phyloP scores from a whole-genome alignment of 1,139 yeast genomes.

The Candida albicans region DNA sequence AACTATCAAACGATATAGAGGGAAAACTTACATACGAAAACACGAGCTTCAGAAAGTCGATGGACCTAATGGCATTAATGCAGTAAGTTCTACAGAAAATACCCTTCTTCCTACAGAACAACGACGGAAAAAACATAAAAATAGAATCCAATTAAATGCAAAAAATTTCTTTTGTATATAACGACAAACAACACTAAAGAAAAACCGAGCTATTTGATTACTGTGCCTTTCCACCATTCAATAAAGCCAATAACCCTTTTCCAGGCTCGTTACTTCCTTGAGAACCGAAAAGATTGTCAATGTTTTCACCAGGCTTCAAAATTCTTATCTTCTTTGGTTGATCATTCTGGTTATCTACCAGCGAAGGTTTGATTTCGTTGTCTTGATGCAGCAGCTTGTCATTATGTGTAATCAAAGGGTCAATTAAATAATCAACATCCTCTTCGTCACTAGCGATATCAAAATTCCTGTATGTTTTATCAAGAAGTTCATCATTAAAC shows the following conservation, averaged over 20 bases:
- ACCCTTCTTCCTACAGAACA: not conserved
- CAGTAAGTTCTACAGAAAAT: not conserved
- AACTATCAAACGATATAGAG: not conserved
- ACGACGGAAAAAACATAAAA: not conserved
- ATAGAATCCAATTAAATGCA: slow-evolving; percentile 16
- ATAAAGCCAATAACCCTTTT: slow-evolving; percentile 19
- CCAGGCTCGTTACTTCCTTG: slow-evolving; percentile 14
- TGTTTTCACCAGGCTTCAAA: slow-evolving; percentile 32
- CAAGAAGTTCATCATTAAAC: slow-evolving; percentile 15
- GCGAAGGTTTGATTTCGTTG: not conserved
- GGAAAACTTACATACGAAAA: slow-evolving; percentile 4
- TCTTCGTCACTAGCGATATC: slow-evolving; percentile 42
- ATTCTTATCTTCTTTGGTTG: slow-evolving; percentile 20
- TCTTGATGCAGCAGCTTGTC: not conserved
- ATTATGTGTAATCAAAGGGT: slow-evolving; percentile 8
- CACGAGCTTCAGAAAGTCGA: not conserved
- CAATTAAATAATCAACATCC: slow-evolving; percentile 16
- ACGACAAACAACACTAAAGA: not conserved
- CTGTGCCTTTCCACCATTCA: slow-evolving; percentile 17
- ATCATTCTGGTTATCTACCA: not conserved
- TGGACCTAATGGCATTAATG: too few relatives aligned
- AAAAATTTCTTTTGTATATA: slow-evolving; percentile 18
- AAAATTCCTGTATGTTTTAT: slow-evolving; percentile 18
- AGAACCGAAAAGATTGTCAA: slow-evolving; percentile 15
- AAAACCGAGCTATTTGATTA: not conserved